These are phyloP conservation scores for Penstemon newberryi DNA, from an alignment of 257 asterid genomes.

Conservation along the genomic window DNA sequence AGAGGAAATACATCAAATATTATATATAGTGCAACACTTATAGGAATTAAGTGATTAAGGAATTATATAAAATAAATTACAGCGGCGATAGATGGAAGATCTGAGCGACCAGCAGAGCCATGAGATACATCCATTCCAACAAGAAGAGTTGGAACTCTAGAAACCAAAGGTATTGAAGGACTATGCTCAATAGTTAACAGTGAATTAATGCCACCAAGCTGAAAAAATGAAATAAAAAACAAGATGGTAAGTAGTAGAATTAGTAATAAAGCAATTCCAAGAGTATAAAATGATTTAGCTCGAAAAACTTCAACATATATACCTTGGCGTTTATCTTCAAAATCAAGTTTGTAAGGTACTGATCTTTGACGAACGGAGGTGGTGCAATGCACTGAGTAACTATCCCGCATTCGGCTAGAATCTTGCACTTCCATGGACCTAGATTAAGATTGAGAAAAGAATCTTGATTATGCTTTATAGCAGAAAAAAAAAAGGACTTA, in stretches of 20 bases:
- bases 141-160: constrained; percentile 55
- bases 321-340: constrained; percentile 75
- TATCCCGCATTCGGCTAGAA: constrained; percentile 55
- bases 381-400: constrained; percentile 76
- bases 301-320: constrained; percentile 12
- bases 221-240: constrained; percentile 10
- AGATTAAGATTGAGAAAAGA: constrained; percentile 23
- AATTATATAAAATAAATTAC: constrained; percentile 28
- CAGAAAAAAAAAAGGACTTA: not conserved
- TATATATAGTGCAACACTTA: not conserved
- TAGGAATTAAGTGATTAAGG: not conserved
- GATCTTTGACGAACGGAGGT: constrained; percentile 63
- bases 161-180: constrained; percentile 41
- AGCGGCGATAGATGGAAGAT: constrained; percentile 76
- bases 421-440: constrained; percentile 81
- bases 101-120: constrained; percentile 76
- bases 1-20: not conserved
- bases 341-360: constrained; percentile 65
- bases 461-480: not conserved
- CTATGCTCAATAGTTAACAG: constrained; percentile 41
- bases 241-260: not conserved
- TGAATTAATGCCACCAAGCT: constrained; percentile 81
- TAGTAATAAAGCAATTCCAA: not conserved
- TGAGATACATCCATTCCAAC: constrained; percentile 91
- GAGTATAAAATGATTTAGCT: not conserved